Conservation (phyloP, 257 asterid species). For the Gentiana macrophylla region DNA sequence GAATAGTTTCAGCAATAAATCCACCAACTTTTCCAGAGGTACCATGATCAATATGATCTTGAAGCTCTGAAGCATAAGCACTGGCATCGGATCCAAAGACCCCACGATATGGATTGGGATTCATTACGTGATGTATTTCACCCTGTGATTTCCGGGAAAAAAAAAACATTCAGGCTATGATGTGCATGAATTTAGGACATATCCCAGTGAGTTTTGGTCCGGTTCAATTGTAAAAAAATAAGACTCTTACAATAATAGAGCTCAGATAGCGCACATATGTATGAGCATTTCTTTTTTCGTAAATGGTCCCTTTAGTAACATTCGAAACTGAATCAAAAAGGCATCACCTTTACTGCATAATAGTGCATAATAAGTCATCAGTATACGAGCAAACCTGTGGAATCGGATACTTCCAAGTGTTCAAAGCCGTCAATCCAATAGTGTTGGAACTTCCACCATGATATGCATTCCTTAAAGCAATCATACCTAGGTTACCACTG, state of each 20-base stretch:
- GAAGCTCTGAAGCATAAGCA: slow-evolving; percentile 74
- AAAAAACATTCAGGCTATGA: slow-evolving; percentile 6
- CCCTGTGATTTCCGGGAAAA: slow-evolving; percentile 39
- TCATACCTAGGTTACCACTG: slow-evolving; percentile 72
- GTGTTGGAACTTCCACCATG: slow-evolving; percentile 94
- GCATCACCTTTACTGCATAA: too few relatives aligned
- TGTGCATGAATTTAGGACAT: too few relatives aligned
- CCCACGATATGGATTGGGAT: slow-evolving; percentile 93
- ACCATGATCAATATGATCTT: slow-evolving; percentile 93
- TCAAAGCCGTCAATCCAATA: slow-evolving; percentile 81
- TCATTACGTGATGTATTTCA: slow-evolving; percentile 85
- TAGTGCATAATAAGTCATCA: too few relatives aligned
- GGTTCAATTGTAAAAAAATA: too few relatives aligned
- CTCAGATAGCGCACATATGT: too few relatives aligned
- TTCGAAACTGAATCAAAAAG: too few relatives aligned
- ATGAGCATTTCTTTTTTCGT: too few relatives aligned
- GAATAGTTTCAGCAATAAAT: slow-evolving; percentile 94
- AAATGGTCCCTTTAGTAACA: too few relatives aligned
- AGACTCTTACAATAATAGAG: too few relatives aligned
- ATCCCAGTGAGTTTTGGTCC: too few relatives aligned
- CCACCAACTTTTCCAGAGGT: slow-evolving; percentile 92
- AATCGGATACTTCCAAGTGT: slow-evolving; percentile 88
- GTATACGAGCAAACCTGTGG: slow-evolving; percentile 56
- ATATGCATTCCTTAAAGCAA: slow-evolving; percentile 88
- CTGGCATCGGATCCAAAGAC: slow-evolving; percentile 74